phyloP scores from a whole-genome alignment of 176 grass and related monocot genomes.

The Carex parvula region DNA sequence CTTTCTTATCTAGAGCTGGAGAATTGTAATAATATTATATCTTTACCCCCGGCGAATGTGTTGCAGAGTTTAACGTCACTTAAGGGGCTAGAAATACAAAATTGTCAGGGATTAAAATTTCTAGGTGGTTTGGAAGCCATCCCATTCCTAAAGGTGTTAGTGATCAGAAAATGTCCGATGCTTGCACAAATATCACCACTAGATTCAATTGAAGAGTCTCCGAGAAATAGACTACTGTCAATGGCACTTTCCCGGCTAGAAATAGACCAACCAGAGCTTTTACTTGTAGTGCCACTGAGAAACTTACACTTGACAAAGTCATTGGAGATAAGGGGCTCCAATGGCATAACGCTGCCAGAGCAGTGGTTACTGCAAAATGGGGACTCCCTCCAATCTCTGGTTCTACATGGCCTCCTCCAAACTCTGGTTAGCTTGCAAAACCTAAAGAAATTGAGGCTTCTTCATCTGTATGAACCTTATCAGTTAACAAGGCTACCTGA shows the following conservation, averaged over 20 bases:
- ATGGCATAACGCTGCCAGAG: background rate
- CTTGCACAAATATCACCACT: background rate
- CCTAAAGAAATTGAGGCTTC: background rate
- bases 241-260: background rate
- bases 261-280: background rate
- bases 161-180: background rate
- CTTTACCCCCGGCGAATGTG: background rate
- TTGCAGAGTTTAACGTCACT: conserved; percentile 8
- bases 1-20: background rate
- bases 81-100: background rate
- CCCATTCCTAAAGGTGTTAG: background rate
- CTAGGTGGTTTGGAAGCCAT: conserved; percentile 16
- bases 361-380: background rate
- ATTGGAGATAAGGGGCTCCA: background rate
- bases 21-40: background rate
- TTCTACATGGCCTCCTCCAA: background rate
- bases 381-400: background rate
- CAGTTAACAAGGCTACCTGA: background rate
- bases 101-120: background rate
- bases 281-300: background rate
- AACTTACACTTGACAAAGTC: background rate
- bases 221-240: background rate
- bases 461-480: background rate
- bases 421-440: background rate
- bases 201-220: background rate